Conservation (phyloP, 768 basidiomycete genomes). For the Thelephora aurantiotincta region DNA sequence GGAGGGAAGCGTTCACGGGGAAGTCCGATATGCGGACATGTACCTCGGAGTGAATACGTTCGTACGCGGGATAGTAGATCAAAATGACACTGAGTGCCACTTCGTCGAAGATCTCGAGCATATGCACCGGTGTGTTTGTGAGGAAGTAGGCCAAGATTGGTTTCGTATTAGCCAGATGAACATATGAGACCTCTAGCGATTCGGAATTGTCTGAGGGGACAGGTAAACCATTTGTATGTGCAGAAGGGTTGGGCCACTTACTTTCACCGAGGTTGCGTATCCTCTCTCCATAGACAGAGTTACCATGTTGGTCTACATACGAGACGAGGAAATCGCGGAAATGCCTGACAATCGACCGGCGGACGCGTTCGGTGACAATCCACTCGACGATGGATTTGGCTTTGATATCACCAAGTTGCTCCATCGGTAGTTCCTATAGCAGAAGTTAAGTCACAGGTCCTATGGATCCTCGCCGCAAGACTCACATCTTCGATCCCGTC, state of each 20-base stretch:
- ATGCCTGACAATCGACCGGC: constrained; percentile 79
- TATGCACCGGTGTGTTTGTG: constrained; percentile 84
- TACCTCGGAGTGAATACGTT: constrained; percentile 94
- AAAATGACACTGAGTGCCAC: constrained; percentile 91
- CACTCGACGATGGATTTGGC: constrained; percentile 95
- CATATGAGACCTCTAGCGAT: constrained; percentile 92
- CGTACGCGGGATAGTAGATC: constrained; percentile 91
- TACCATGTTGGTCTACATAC: constrained; percentile 83
- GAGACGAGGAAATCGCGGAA: constrained; percentile 95
- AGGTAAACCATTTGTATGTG: neutral
- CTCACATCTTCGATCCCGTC: constrained; percentile 80
- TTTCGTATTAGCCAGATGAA: constrained; percentile 86
- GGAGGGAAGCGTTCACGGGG: constrained; percentile 78
- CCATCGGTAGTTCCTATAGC: constrained; percentile 77
- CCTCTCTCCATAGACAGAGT: constrained; percentile 87
- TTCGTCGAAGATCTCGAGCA: constrained; percentile 91
- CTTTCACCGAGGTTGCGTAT: constrained; percentile 93
- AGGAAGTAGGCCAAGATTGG: constrained; percentile 96
- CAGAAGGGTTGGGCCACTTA: constrained; percentile 21
- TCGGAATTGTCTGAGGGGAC: constrained; percentile 72
- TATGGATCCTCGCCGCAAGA: neutral
- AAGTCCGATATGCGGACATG: constrained; percentile 95
- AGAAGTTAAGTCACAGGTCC: constrained; percentile 7
- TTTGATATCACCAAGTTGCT: constrained; percentile 95
- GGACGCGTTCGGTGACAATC: constrained; percentile 88